These are phyloP conservation scores for Mortierella sp. DNA, from an alignment of 371 early-diverging fungal species.

Conservation along the genomic window DNA sequence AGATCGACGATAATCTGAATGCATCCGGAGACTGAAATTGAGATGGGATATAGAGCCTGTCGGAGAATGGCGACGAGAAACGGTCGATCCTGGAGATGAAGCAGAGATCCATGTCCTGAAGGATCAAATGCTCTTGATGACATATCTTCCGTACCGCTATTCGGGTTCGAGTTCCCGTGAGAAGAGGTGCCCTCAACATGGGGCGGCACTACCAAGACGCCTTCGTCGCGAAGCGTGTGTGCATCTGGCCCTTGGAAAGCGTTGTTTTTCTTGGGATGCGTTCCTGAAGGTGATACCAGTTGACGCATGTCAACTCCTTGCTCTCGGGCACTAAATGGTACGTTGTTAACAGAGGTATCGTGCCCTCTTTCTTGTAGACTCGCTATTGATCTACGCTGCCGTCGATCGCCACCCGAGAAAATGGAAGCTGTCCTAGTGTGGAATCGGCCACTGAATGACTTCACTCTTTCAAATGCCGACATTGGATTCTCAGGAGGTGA, in stretches of 20 bases:
- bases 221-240: conserved; percentile 7
- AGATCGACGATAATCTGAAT: conserved; percentile 47
- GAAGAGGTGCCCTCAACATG: too few species aligned
- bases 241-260: neutral
- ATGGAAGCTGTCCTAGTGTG: conserved; percentile 6
- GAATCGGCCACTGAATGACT: conserved; percentile 7
- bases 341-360: too few species aligned
- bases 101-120: neutral
- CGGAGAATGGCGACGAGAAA: conserved; percentile 46
- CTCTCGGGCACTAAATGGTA: too few species aligned
- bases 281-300: neutral
- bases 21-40: conserved; percentile 43
- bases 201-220: neutral
- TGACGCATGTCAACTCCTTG: too few species aligned
- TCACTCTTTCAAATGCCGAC: conserved; percentile 10
- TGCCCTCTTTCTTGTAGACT: neutral
- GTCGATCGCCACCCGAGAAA: neutral
- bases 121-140: too few species aligned
- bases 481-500: neutral
- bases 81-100: conserved; percentile 14
- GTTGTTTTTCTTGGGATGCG: neutral
- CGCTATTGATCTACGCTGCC: neutral
- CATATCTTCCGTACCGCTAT: too few species aligned
- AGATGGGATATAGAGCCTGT: conserved; percentile 45
- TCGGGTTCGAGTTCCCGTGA: too few species aligned